phyloP scores from a whole-genome alignment of 2,329 filamentous ascomycete species.

The Periconia sp. region DNA sequence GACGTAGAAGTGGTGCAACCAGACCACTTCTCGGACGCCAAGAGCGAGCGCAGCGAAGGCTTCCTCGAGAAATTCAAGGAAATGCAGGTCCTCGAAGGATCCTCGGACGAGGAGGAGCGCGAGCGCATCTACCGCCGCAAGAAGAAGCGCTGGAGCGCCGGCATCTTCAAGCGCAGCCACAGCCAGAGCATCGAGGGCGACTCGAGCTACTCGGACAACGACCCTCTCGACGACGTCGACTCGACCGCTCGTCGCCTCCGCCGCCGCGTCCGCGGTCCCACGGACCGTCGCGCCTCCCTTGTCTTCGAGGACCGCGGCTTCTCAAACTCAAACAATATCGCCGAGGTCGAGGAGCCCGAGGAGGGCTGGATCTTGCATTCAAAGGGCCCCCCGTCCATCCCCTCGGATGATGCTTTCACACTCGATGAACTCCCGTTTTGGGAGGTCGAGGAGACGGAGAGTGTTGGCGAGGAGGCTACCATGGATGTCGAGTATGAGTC shows the following conservation, averaged over 20 bases:
- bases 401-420: slow-evolving; percentile 42
- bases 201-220: slow-evolving; percentile 45
- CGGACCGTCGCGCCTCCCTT: slow-evolving; percentile 38
- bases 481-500: slow-evolving; percentile 33
- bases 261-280: slow-evolving; percentile 44
- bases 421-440: slow-evolving; percentile 44
- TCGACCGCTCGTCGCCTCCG: slow-evolving; percentile 45
- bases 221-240: slow-evolving; percentile 44
- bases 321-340: slow-evolving; percentile 37
- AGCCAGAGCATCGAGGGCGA: slow-evolving; percentile 50
- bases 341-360: slow-evolving; percentile 43
- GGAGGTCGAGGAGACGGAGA: slow-evolving; percentile 21
- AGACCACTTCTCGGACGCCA: slow-evolving; percentile 48
- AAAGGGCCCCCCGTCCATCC: slow-evolving; percentile 39
- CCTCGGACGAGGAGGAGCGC: slow-evolving; percentile 36
- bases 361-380: slow-evolving; percentile 31
- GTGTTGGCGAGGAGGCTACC: slow-evolving; percentile 20
- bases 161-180: slow-evolving; percentile 49
- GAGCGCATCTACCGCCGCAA: slow-evolving; percentile 34
- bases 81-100: slow-evolving; percentile 36
- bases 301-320: slow-evolving; percentile 45
- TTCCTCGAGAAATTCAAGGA: slow-evolving; percentile 37
- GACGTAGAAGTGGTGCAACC: slow-evolving; percentile 49
- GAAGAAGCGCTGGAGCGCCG: slow-evolving; percentile 46
- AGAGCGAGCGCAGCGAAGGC: slow-evolving; percentile 36